Evolutionary conservation across 1,284 basidiomycete species (phyloP), one percentile per base, ranked within the genome.

Genomic region (Cystobasidium sp.): DNA sequence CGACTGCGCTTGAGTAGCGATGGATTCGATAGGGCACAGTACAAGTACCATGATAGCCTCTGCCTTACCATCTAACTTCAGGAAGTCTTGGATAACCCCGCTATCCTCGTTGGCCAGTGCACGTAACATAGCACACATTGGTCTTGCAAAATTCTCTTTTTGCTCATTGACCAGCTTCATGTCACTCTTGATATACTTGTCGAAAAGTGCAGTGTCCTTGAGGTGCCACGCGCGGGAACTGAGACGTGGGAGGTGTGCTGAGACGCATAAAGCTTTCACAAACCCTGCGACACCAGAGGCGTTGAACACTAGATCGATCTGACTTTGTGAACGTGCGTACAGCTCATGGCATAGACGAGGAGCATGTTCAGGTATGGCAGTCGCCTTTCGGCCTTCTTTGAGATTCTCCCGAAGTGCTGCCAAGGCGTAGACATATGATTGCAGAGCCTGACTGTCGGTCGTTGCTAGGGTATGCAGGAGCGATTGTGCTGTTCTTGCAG

Each of bases 1-100:
- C 39, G 86, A 87, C 81, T 93, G 90, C 0, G 89, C 89, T 8
- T 89, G 88, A 66, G 86, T 84, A 78, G 92, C 91, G 16, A 94
- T 83, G 10, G 87, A 86, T 31, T 90, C 88, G 16, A 89, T 85
- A 0, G 94, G 93, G 9, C 92, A 96, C 47, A 97, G 84, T 80
- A 94, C 87, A 41, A 95, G 85, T 22, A 86, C 81, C 74, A 90
- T 86, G 51, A 90, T 83, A n/a, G 52, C 55, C n/a, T 75, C 58
- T 18, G 68, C 77, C 12, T 74, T 59, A 12, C 46, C 55, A 31
- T 67, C 66, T 10, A 59, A 8, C 14, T 58, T 43, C 31, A 74
- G 55, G 22, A 68, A 47, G 22, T 43, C 55, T 20, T 53, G 46
- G 43, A 74, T 74, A 5, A 31, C 39, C 6, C 4, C 14, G 10